Percentiles rank a stretch among this genome's conserved stretches.
These are phyloP conservation scores for Acanthamoeba triangularis DNA, from an alignment of 208 protist genomes.

Conservation along the genomic window DNA sequence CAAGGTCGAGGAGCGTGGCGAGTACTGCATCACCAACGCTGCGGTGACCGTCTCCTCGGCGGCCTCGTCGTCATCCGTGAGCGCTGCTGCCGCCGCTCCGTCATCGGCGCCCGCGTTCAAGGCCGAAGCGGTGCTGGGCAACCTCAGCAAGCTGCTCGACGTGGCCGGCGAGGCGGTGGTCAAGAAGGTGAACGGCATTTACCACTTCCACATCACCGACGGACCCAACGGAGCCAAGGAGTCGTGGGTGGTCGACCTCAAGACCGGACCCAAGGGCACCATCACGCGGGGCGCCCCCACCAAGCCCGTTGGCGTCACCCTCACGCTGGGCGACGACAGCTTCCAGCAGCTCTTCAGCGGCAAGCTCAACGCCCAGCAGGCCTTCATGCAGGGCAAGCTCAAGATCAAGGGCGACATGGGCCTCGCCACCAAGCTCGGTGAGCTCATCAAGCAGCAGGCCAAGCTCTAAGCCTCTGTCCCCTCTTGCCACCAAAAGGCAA, in stretches of 20 bases:
- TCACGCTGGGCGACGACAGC: conserved; percentile 76
- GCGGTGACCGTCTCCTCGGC: conserved; percentile 72
- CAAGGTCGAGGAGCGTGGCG: conserved; percentile 73
- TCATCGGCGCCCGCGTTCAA: neutral
- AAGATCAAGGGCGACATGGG: conserved; percentile 86
- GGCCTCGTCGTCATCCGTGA: neutral
- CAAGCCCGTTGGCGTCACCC: conserved; percentile 74
- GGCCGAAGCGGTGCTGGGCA: conserved; percentile 44
- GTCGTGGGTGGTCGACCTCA: conserved; percentile 73
- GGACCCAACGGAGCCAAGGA: neutral
- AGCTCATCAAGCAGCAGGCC: conserved; percentile 72
- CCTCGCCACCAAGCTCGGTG: conserved; percentile 82
- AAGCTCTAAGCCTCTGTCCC: conserved; percentile 78
- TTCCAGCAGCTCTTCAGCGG: conserved; percentile 62
- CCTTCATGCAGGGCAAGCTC: conserved; percentile 82
- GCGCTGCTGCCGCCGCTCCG: neutral
- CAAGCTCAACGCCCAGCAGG: conserved; percentile 81
- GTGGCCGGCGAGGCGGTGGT: neutral
- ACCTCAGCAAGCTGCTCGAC: neutral
- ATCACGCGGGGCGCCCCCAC: neutral
- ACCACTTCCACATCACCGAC: conserved; percentile 77
- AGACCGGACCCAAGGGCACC: conserved; percentile 35
- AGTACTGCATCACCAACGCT: conserved; percentile 65
- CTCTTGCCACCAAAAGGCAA: too few relatives aligned
- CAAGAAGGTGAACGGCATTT: conserved; percentile 81